Evolutionary conservation across 2,329 filamentous ascomycete genomes (phyloP), one percentile per base, ranked within the genome.

Genomic region (Paraphaeosphaeria sporulosa): DNA sequence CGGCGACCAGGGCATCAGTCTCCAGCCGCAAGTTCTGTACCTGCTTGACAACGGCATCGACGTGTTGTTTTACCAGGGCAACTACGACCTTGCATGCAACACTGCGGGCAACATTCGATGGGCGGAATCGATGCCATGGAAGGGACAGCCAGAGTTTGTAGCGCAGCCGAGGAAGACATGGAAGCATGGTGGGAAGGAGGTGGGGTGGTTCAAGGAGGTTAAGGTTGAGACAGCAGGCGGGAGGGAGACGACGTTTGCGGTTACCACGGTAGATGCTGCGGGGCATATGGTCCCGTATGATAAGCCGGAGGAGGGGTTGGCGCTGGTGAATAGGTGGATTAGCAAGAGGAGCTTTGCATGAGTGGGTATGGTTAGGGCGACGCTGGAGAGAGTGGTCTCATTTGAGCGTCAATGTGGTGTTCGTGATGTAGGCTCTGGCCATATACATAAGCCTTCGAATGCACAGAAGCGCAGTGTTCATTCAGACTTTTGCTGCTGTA

Each of bases 101-200:
- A 79, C 78, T 7, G 77, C 77, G 12, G 77, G 78, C 0, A 79
- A 78, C 44, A 70, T 60, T 56, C 68, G 77, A 30, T 81, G 76
- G 76, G 78, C 79, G 19, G 76, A 75, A 19, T 74, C 70, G 10
- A 73, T 83, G 71, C 61, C 69, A 2, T 83, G 81, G 81, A 80
- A 78, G 54, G 80, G 80, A 1, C 80, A 82, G 65, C 71, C 79
- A 2, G 78, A 76, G 12, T 82, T 81, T 66, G 74, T 73, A 0
- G 68, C 76, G 7, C 71, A 78, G 65, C 48, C 64, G 12, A 72
- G 71, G 63, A 62, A 60, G 52, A 34, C 30, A 6, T 76, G 73
- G 73, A 67, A 65, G 57, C 52, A 66, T 43, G 67, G 60, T 1
- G 66, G 62, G 3, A 47, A 71, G 38, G 68, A 71, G 36, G 65